These are phyloP conservation scores for Calonectria hawksworthii DNA, from an alignment of 2,329 filamentous ascomycete species.

Conservation along the genomic window DNA sequence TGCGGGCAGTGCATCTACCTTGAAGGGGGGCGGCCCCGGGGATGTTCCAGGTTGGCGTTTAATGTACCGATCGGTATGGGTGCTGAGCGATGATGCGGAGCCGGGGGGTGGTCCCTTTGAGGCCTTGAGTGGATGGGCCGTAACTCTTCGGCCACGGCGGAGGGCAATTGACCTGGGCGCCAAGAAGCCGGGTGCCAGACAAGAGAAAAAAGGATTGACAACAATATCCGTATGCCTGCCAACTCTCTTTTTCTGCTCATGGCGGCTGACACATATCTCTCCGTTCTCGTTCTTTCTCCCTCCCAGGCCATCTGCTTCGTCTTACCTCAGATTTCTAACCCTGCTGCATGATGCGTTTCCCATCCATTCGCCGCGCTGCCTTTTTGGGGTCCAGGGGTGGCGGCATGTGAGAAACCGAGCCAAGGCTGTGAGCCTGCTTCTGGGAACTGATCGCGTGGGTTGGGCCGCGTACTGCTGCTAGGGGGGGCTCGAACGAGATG, in stretches of 20 bases:
- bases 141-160: constrained; percentile 2
- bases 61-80: constrained; percentile 12
- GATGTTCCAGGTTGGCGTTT: constrained; percentile 12
- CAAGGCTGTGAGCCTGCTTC: constrained; percentile 26
- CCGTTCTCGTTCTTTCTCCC: neutral
- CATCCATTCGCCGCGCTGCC: neutral
- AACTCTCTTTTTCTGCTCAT: neutral
- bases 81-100: neutral
- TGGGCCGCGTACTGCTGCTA: neutral
- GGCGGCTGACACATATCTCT: neutral
- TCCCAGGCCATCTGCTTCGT: neutral
- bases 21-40: neutral
- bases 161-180: constrained; percentile 1
- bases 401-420: neutral
- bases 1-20: constrained; percentile 15
- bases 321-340: constrained; percentile 6
- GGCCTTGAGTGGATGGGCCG: constrained; percentile 9
- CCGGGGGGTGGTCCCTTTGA: neutral
- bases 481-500: neutral
- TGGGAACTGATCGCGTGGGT: constrained; percentile 47
- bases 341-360: neutral
- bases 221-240: neutral
- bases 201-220: neutral
- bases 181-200: neutral
- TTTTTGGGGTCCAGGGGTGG: neutral